Conservation (phyloP, 2,329 filamentous ascomycete species). For the Aspergillus sp. region DNA sequence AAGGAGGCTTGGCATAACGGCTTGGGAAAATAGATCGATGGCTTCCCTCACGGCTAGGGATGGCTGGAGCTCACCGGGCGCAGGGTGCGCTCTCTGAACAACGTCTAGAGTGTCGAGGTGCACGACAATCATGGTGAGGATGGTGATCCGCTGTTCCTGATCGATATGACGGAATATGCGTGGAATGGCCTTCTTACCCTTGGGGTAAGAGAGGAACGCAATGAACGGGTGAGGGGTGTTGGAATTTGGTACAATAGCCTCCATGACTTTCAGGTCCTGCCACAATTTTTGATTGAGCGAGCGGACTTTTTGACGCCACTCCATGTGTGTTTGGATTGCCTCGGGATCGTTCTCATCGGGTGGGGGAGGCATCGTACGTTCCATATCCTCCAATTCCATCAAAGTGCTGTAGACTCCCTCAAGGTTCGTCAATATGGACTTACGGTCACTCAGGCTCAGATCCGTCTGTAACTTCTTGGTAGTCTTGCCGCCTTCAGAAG, state of each 20-base stretch:
- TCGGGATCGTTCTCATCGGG: constrained; percentile 67
- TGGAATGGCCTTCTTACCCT: constrained; percentile 94
- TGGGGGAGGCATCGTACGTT: constrained; percentile 72
- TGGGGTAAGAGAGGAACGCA: constrained; percentile 87
- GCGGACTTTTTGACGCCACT: constrained; percentile 73
- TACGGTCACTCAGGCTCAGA: constrained; percentile 70
- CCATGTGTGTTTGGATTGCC: constrained; percentile 70
- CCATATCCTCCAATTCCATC: constrained; percentile 93
- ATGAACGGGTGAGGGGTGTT: constrained; percentile 84
- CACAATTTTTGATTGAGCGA: constrained; percentile 79
- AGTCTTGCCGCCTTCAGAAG: constrained; percentile 57
- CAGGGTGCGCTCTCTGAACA: constrained; percentile 75
- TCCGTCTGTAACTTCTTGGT: constrained; percentile 47
- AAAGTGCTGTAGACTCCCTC: constrained; percentile 84
- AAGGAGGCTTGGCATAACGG: constrained; percentile 87
- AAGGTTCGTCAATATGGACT: constrained; percentile 79
- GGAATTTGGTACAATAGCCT: constrained; percentile 76
- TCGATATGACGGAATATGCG: constrained; percentile 92
- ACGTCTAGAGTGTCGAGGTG: constrained; percentile 92
- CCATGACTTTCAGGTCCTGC: constrained; percentile 86
- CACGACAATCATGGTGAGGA: constrained; percentile 92
- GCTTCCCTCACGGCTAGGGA: constrained; percentile 80
- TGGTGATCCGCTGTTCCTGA: constrained; percentile 85
- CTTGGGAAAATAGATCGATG: constrained; percentile 83
- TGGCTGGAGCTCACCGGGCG: constrained; percentile 69